Conservation (phyloP, 2,329 filamentous ascomycete genomes). For the Claviceps humidiphila region DNA sequence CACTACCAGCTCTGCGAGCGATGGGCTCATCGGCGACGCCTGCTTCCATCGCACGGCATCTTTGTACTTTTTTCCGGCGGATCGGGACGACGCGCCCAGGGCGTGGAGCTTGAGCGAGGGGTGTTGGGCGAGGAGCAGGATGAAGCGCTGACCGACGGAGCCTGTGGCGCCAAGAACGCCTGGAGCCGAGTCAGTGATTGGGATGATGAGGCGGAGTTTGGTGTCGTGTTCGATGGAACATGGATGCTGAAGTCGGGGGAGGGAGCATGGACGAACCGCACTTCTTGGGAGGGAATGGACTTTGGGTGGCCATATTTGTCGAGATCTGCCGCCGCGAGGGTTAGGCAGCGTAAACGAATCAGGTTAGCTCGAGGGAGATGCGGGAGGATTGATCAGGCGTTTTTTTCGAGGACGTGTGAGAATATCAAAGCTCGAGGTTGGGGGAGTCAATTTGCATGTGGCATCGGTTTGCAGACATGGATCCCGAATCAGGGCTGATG, state of each 20-base stretch:
- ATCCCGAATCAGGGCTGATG: neutral
- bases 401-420: neutral
- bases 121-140: constrained; percentile 79
- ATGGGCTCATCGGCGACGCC: constrained; percentile 62
- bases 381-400: neutral
- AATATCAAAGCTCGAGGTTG: neutral
- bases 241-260: neutral
- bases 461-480: neutral
- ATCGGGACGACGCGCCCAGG: constrained; percentile 78
- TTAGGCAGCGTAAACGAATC: no score
- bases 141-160: constrained; percentile 90
- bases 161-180: constrained; percentile 83
- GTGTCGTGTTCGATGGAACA: no score
- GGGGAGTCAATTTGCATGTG: neutral
- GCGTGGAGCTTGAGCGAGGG: constrained; percentile 78
- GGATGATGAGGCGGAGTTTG: no score
- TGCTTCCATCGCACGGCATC: constrained; percentile 96
- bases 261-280: constrained; percentile 33
- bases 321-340: no score
- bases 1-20: constrained; percentile 64
- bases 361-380: no score
- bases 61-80: constrained; percentile 85
- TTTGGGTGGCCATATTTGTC: constrained; percentile 22
- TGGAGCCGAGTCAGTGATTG: constrained; percentile 14
- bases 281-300: constrained; percentile 43